These are phyloP conservation scores for Microthlaspi erraticum DNA, from an alignment of 345 rosid genomes.

Conservation along the genomic window DNA sequence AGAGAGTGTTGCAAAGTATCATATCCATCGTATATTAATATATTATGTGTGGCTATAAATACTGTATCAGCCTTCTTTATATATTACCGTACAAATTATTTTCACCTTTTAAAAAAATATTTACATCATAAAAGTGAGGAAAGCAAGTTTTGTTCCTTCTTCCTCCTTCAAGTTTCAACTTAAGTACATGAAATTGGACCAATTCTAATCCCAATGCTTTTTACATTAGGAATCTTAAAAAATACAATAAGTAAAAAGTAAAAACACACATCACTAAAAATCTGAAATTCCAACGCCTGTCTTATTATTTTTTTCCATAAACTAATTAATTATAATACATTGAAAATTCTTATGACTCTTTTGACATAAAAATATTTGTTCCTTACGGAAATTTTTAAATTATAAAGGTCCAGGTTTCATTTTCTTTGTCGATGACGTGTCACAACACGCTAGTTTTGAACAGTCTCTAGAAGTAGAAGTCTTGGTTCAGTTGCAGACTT, in stretches of 20 bases:
- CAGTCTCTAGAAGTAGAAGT: background rate
- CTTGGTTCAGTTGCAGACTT: conserved; percentile 61
- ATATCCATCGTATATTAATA: conserved; percentile 53
- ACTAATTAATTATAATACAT: conserved; percentile 7
- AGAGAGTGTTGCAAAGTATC: conserved; percentile 40
- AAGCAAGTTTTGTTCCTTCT: background rate
- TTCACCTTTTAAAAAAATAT: background rate
- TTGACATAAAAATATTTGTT: conserved; percentile 1
- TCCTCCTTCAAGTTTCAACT: conserved; percentile 1
- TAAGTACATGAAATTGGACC: conserved; percentile 8
- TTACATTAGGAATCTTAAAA: conserved; percentile 10
- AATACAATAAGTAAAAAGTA: background rate
- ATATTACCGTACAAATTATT: background rate
- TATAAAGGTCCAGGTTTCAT: background rate
- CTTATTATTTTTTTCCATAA: background rate
- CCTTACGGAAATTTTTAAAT: conserved; percentile 15
- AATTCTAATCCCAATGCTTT: conserved; percentile 13
- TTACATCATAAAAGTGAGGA: background rate
- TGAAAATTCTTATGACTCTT: background rate
- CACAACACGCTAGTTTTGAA: conserved; percentile 38
- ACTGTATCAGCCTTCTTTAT: background rate
- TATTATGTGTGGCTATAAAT: conserved; percentile 31
- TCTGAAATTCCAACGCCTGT: background rate
- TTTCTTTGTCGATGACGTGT: conserved; percentile 22
- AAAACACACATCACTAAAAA: conserved; percentile 12